Conservation (phyloP, 306 rosid genomes). For the Prunus padus region DNA sequence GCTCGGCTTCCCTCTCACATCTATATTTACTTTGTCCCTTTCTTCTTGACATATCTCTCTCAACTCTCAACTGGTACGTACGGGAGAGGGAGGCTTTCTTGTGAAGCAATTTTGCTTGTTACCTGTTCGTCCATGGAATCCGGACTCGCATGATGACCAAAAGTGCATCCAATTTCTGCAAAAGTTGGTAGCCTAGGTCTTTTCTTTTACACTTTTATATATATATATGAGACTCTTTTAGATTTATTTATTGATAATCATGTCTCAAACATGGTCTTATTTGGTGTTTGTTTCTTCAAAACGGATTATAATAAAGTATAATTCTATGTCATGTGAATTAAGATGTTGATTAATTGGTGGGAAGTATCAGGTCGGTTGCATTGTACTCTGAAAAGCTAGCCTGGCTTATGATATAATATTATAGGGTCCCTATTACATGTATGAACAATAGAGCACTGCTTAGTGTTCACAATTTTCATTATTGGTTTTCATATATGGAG, state of each 20-base stretch:
- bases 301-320: neutral
- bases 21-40: conserved; percentile 36
- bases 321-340: neutral
- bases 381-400: too few species aligned
- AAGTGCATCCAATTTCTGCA: conserved; percentile 21
- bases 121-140: conserved; percentile 42
- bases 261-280: conserved; percentile 13
- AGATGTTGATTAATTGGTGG: neutral
- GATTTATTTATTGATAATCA: neutral
- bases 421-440: too few species aligned
- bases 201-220: too few species aligned
- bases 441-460: too few species aligned
- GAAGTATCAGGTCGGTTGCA: neutral
- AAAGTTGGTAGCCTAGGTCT: neutral
- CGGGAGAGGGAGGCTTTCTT: conserved; percentile 15
- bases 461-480: too few species aligned
- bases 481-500: too few species aligned
- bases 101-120: conserved; percentile 36
- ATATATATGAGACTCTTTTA: neutral
- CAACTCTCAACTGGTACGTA: conserved; percentile 8
- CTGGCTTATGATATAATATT: too few species aligned
- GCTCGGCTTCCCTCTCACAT: conserved; percentile 13
- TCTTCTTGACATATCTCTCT: conserved; percentile 55
- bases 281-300: neutral
- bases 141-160: conserved; percentile 41